Evolutionary conservation across 148 eudicot species (phyloP), one percentile per base, ranked within the genome.

Genomic region (Simmondsia chinensis): DNA sequence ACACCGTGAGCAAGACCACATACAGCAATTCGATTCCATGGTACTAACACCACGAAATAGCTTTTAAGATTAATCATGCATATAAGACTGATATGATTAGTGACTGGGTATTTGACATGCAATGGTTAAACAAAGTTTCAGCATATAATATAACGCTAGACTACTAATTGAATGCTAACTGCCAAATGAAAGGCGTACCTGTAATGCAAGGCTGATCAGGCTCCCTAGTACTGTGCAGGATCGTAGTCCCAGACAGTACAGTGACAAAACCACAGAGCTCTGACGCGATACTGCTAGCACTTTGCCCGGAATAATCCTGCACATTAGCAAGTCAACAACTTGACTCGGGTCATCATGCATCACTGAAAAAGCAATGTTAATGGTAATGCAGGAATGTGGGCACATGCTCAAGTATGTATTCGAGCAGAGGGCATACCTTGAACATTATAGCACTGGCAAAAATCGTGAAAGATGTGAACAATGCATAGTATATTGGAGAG

Each of bases 361-460:
- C n/a, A n/a, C n/a, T n/a, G n/a, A n/a, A n/a, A n/a, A n/a, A n/a
- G n/a, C n/a, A n/a, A n/a, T n/a, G n/a, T 25, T 25, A 11, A 28
- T 7, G n/a, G 18, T 9, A 26, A 2, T 6, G 31, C 47, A 1
- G 18, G 20, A 28, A 52, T 19, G n/a, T n/a, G n/a, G n/a, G 47
- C 32, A n/a, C 6, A 4, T 18, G 4, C 17, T 10, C 2, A 32
- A 20, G 18, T 33, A 22, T 12, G n/a, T n/a, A n/a, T n/a, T n/a
- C n/a, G 39, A 32, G 23, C 9, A 20, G 34, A 47, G 43, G 38
- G 26, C 54, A 34, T 48, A 70, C 75, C 75, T 64, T 33, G 60
- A 70, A 70, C 75, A 70, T 70, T 22, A 70, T 70, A 20, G 75
- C 75, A 60, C 75, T 70, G 46, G 75, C 75, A 39, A 70, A 57